Evolutionary conservation across 495 filamentous ascomycete species (phyloP).

Genomic region (Aspergillus taichungensis): DNA sequence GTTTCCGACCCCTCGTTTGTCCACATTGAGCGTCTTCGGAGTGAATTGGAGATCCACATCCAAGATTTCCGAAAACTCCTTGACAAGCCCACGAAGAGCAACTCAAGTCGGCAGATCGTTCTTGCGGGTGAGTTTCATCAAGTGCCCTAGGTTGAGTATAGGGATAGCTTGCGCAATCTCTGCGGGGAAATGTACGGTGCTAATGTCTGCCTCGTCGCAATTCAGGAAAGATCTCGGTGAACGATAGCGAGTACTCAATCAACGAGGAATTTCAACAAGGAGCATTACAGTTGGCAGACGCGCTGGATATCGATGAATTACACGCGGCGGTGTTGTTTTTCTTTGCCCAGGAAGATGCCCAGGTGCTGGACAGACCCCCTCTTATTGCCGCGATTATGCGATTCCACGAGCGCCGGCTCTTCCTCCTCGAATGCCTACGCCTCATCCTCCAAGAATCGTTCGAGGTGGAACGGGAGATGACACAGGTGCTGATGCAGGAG

Average conservation of each 20-base stretch:
- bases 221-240: slow-evolving; percentile 61
- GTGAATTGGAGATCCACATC: slow-evolving; percentile 59
- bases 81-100: slow-evolving; percentile 62
- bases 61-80: slow-evolving; percentile 69
- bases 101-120: slow-evolving; percentile 53
- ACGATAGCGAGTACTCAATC: slow-evolving; percentile 65
- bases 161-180: background rate
- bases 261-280: slow-evolving; percentile 81
- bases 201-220: slow-evolving; percentile 21
- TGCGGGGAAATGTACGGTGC: slow-evolving; percentile 3
- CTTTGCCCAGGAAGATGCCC: slow-evolving; percentile 53
- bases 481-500: slow-evolving; percentile 33
- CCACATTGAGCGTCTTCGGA: slow-evolving; percentile 52
- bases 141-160: background rate
- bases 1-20: slow-evolving; percentile 51
- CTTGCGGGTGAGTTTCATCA: slow-evolving; percentile 37
- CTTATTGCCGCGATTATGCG: slow-evolving; percentile 67
- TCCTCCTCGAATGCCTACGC: slow-evolving; percentile 73
- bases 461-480: slow-evolving; percentile 45
- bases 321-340: slow-evolving; percentile 68
- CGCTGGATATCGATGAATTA: slow-evolving; percentile 81
- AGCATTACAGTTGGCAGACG: slow-evolving; percentile 71
- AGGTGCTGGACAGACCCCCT: slow-evolving; percentile 56
- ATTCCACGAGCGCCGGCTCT: slow-evolving; percentile 74
- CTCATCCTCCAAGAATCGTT: slow-evolving; percentile 58